A percentile compares a stretch with the other conserved stretches of the same genome.
These are phyloP conservation scores for Eucalyptus rudis DNA, from an alignment of 345 rosid species.

Conservation along the genomic window DNA sequence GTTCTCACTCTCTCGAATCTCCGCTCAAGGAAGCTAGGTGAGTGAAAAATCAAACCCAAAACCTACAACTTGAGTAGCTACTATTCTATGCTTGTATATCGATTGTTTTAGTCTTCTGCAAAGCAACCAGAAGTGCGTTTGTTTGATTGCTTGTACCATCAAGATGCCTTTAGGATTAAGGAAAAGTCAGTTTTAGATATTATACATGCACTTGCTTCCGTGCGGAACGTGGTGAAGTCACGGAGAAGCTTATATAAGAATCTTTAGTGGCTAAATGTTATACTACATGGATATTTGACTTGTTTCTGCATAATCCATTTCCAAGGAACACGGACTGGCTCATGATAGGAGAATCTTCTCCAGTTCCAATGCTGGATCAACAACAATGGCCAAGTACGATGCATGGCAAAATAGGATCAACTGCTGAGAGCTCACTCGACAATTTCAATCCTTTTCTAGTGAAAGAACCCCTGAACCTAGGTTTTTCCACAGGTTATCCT, in stretches of 20 bases:
- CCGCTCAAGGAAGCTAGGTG: neutral
- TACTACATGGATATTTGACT: neutral
- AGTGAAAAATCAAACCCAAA: neutral
- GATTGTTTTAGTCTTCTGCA: neutral
- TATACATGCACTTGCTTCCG: neutral
- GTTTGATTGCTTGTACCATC: neutral
- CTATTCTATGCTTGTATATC: neutral
- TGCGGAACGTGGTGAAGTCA: neutral
- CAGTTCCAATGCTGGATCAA: neutral
- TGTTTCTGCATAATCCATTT: neutral
- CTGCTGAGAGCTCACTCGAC: neutral
- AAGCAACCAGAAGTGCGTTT: neutral
- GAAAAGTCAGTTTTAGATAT: neutral
- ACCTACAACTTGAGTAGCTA: neutral
- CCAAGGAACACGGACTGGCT: constrained; percentile 22
- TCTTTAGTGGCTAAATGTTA: neutral
- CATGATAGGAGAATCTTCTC: constrained; percentile 12
- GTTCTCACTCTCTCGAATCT: neutral
- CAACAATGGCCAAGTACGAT: constrained; percentile 8
- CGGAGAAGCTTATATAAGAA: neutral
- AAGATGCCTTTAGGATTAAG: neutral
- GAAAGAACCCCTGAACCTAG: constrained; percentile 4
- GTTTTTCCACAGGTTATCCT: neutral
- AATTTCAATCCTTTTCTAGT: neutral
- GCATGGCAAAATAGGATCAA: neutral